Base-by-base conservation (phyloP, 805 yeast genomes). In the Metschnikowia bowlesiae region DNA sequence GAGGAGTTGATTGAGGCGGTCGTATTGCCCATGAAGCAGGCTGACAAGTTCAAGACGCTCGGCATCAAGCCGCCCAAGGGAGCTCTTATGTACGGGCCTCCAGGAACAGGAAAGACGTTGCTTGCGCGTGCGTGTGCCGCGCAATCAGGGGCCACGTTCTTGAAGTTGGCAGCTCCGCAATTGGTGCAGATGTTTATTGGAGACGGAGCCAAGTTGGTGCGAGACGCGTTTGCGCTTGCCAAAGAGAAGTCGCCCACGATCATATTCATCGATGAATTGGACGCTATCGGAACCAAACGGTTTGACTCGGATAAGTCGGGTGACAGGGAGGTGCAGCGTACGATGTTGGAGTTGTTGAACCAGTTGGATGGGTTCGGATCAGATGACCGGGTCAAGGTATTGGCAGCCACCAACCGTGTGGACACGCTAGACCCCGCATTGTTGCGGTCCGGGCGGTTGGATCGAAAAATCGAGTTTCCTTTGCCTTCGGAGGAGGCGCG, bases 401-500 rank as follows among this genome's bases (percentile, higher is more conserved):
- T 58, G 51, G 61, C 61, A 2, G 61, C 61, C 38, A 58, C 61
- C 11, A 58, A 58, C 52, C 53, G 61, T 37, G 60, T 56, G 39
- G 61, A 58, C 49, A 56, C 60, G 10, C 57, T 58, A 52, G 61
- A 58, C 46, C 61, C 61, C 8, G 61, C 61, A 13, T 56, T 58
- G 54, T 55, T 58, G 58, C 57, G 61, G 18, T 54, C 60, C 13
- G 61, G 61, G 11, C 57, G 61, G n/a, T 58, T 58, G 57, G 61
- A 58, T 51, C 42, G 61, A 8, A 58, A 58, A 41, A 58, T 58
- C 62, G 99, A 94, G 73, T 94, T 94, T 72, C 99, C 99, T 48
- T 78, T 94, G 60, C 99, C 99, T 13, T 82, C 94, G 16, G 99
- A 94, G 69, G 99, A 95, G 68, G 92, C 97, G 6, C 83, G 99